These are phyloP conservation scores for Aristolochia fimbriata DNA, from an alignment of 164 flowering plant genomes.

Conservation along the genomic window DNA sequence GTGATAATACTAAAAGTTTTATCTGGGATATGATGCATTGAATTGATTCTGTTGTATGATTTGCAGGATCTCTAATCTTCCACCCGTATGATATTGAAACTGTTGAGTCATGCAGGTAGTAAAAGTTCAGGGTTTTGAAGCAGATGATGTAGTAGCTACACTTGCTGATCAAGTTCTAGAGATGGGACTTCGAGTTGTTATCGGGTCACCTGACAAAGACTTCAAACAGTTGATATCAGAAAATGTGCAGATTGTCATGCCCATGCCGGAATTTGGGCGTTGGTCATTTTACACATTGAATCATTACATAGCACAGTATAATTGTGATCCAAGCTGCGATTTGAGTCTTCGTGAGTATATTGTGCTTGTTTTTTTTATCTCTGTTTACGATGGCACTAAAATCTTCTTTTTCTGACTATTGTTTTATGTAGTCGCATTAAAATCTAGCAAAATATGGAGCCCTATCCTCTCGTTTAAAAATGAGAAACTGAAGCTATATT, in stretches of 20 bases:
- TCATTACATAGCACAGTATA: slow-evolving; percentile 74
- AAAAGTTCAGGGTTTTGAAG: slow-evolving; percentile 65
- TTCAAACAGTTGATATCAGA: slow-evolving; percentile 92
- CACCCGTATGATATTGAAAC: slow-evolving; percentile 9
- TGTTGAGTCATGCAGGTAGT: slow-evolving; percentile 41
- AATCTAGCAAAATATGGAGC: too few relatives aligned
- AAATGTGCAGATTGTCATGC: slow-evolving; percentile 84
- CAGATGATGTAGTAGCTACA: slow-evolving; percentile 95
- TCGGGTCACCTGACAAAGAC: slow-evolving; percentile 98
- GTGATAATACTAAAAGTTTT: too few relatives aligned
- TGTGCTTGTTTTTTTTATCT: not conserved
- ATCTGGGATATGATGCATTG: not conserved
- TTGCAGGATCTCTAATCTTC: slow-evolving; percentile 4
- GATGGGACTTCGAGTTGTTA: slow-evolving; percentile 51
- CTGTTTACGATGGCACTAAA: not conserved
- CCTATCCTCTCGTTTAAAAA: too few relatives aligned
- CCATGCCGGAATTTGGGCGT: slow-evolving; percentile 57
- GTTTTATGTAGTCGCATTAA: not conserved
- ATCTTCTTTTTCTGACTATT: not conserved
- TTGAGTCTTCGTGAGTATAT: slow-evolving; percentile 74
- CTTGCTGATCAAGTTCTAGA: slow-evolving; percentile 56
- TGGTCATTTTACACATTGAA: slow-evolving; percentile 92
- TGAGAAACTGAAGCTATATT: too few relatives aligned
- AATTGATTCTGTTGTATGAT: slow-evolving; percentile 6
- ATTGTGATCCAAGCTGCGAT: slow-evolving; percentile 73